Conservation (phyloP, 2,329 filamentous ascomycete species). For the Fusarium fujikuroi region DNA sequence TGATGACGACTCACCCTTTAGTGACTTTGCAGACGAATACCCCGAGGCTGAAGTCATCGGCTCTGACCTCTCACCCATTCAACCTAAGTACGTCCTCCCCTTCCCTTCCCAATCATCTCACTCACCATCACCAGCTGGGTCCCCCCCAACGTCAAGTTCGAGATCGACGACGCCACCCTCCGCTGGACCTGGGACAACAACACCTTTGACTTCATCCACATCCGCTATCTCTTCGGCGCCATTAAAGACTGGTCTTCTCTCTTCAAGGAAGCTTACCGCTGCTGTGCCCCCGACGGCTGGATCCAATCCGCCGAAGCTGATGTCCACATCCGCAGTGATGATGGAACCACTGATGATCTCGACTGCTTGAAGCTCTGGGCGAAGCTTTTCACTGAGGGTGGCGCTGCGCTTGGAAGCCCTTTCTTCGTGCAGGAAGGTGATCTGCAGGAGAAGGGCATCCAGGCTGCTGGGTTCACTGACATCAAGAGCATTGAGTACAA, state of each 20-base stretch:
- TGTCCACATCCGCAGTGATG: slow-evolving; percentile 35
- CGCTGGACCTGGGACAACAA: slow-evolving; percentile 34
- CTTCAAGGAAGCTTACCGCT: slow-evolving; percentile 32
- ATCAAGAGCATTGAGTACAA: slow-evolving; percentile 35
- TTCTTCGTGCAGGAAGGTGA: slow-evolving; percentile 32
- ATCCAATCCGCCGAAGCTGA: slow-evolving; percentile 36
- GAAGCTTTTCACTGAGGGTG: slow-evolving; percentile 31
- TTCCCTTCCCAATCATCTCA: rapidly evolving
- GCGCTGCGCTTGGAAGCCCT: slow-evolving; percentile 13
- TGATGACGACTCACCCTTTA: not conserved
- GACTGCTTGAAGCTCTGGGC: slow-evolving; percentile 24
- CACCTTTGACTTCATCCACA: slow-evolving; percentile 37
- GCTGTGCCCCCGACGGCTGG: slow-evolving; percentile 32
- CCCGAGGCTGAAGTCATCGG: slow-evolving; percentile 35
- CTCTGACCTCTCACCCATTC: slow-evolving; percentile 37
- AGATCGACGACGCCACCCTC: slow-evolving; percentile 37
- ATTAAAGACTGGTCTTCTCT: slow-evolving; percentile 28
- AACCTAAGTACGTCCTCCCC: slow-evolving; percentile 1
- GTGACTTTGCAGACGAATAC: slow-evolving; percentile 38
- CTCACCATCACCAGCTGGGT: slow-evolving; percentile 18
- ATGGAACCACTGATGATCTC: slow-evolving; percentile 31
- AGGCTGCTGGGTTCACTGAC: slow-evolving; percentile 35
- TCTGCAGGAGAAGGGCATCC: slow-evolving; percentile 23
- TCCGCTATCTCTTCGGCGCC: slow-evolving; percentile 40
- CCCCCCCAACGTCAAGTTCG: slow-evolving; percentile 37